phyloP scores from a whole-genome alignment of 2,329 filamentous ascomycete species.

The Mycosphaerella sp. region DNA sequence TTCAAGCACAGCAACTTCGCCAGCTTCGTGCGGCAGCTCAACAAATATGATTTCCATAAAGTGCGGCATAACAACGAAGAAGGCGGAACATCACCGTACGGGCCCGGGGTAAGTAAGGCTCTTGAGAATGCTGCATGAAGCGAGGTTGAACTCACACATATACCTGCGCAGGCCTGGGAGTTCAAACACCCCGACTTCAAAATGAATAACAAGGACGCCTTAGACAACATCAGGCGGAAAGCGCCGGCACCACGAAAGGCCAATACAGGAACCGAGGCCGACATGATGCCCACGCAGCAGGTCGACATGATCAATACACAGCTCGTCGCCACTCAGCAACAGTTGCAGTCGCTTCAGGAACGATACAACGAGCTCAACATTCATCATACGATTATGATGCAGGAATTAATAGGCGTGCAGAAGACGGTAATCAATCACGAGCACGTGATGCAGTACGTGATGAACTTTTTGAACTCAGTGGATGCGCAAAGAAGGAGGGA shows the following conservation, averaged over 20 bases:
- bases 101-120: conserved; percentile 62
- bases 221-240: conserved; percentile 95
- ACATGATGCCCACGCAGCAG: conserved; percentile 75
- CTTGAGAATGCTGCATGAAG: background rate
- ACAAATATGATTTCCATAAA: conserved; percentile 77
- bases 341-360: conserved; percentile 80
- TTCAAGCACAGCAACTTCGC: conserved; percentile 93
- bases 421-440: conserved; percentile 68
- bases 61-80: conserved; percentile 87
- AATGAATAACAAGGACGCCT: conserved; percentile 87
- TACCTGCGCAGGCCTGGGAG: conserved; percentile 66
- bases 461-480: conserved; percentile 59
- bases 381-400: conserved; percentile 57
- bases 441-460: conserved; percentile 63
- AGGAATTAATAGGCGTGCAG: conserved; percentile 58
- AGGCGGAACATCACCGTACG: conserved; percentile 72
- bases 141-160: conserved; percentile 31
- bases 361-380: conserved; percentile 71
- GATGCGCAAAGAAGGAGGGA: conserved; percentile 59
- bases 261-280: conserved; percentile 54
- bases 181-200: conserved; percentile 98
- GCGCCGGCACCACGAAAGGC: conserved; percentile 83
- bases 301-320: conserved; percentile 84
- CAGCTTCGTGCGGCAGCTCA: conserved; percentile 66
- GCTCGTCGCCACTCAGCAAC: conserved; percentile 81